Evolutionary conservation across 805 yeast species (phyloP).

Genomic region (Allodekkera sacchari): DNA sequence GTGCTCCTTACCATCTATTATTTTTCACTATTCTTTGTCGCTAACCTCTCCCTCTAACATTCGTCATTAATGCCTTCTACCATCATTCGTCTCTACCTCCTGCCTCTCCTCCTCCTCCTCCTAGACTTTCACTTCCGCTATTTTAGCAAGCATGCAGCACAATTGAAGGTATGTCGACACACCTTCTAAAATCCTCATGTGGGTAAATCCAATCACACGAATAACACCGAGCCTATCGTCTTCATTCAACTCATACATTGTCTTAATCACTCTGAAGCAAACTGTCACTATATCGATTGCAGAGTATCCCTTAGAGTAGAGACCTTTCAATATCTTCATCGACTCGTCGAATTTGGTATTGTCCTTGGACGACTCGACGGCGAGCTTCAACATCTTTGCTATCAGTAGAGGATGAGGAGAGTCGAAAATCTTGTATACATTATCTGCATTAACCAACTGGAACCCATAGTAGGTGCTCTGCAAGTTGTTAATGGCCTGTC

Average conservation of each 20-base stretch:
- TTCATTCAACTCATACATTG: conserved; percentile 61
- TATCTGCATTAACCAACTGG: conserved; percentile 81
- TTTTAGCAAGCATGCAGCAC: conserved; percentile 69
- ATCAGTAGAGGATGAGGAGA: conserved; percentile 91
- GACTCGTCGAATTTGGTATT: conserved; percentile 62
- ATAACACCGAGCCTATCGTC: conserved; percentile 64
- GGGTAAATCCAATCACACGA: conserved; percentile 82
- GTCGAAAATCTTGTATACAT: conserved; percentile 92
- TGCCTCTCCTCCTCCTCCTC: too few relatives aligned
- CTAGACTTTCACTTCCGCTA: conserved; percentile 22
- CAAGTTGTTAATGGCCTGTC: conserved; percentile 91
- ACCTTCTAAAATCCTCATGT: conserved; percentile 90
- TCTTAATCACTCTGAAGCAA: conserved; percentile 80
- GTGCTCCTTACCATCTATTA: too few relatives aligned
- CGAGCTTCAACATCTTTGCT: conserved; percentile 50
- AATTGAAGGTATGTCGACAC: conserved; percentile 81
- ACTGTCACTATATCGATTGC: conserved; percentile 91
- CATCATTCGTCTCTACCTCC: too few relatives aligned
- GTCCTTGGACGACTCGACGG: conserved; percentile 13
- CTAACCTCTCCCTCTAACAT: too few relatives aligned
- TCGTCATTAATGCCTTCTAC: too few relatives aligned
- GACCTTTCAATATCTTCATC: conserved; percentile 48
- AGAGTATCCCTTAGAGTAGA: conserved; percentile 89
- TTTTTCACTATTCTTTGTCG: too few relatives aligned
- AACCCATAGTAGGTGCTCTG: conserved; percentile 95